A percentile compares a stretch with the other conserved stretches of the same genome.
phyloP scores from a whole-genome alignment of 331 rosid genomes.

The Acacia concinna region DNA sequence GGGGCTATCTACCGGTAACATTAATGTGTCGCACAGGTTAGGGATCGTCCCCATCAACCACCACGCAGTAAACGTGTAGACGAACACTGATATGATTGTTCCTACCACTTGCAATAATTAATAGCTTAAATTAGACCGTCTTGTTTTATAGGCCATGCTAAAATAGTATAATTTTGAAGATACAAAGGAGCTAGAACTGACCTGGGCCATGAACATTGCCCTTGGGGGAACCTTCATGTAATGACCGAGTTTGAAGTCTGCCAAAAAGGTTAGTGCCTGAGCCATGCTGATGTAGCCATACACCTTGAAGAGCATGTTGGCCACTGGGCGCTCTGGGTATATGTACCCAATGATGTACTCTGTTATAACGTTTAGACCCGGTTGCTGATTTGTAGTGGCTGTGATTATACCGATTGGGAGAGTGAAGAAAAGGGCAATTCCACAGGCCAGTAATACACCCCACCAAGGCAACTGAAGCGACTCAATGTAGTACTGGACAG shows the following conservation, averaged over 20 bases:
- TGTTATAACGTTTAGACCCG: slow-evolving; percentile 75
- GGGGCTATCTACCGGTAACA: slow-evolving; percentile 61
- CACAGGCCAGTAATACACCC: slow-evolving; percentile 65
- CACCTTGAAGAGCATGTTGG: slow-evolving; percentile 92
- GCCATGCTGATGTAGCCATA: slow-evolving; percentile 79
- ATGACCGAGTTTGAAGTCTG: slow-evolving; percentile 90
- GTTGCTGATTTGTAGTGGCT: slow-evolving; percentile 73
- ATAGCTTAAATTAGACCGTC: too few species aligned
- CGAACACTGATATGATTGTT: slow-evolving; percentile 58
- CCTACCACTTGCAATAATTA: slow-evolving; percentile 61
- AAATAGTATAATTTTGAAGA: background rate
- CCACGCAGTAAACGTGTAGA: slow-evolving; percentile 77
- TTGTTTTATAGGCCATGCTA: too few species aligned
- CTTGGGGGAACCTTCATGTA: slow-evolving; percentile 96
- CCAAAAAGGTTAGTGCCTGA: slow-evolving; percentile 66
- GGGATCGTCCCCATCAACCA: slow-evolving; percentile 77
- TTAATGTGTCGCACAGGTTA: slow-evolving; percentile 64
- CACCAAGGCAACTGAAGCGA: slow-evolving; percentile 82
- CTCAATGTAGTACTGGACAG: slow-evolving; percentile 56
- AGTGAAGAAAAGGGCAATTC: slow-evolving; percentile 53
- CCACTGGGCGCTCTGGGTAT: slow-evolving; percentile 83
- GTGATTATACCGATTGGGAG: slow-evolving; percentile 58
- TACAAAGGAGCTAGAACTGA: slow-evolving; percentile 17
- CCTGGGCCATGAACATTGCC: slow-evolving; percentile 91
- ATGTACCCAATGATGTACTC: slow-evolving; percentile 80